phyloP scores from a whole-genome alignment of 345 rosid species.

The Salix koriyanagi region DNA sequence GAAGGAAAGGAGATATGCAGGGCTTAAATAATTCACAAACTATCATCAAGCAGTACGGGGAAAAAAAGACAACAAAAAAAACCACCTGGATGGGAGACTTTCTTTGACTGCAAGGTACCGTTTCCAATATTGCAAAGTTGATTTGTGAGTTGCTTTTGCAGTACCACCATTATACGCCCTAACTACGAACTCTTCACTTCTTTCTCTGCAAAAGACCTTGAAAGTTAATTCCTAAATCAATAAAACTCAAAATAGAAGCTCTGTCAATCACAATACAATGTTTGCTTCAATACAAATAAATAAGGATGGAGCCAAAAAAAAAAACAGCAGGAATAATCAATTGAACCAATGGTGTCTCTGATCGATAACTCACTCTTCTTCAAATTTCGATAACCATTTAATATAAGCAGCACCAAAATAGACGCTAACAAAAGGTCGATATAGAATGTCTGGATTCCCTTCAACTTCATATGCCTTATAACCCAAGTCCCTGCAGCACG shows the following conservation, averaged over 20 bases:
- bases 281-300: background rate
- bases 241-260: background rate
- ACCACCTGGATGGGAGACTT: slow-evolving; percentile 62
- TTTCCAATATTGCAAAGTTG: slow-evolving; percentile 82
- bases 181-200: slow-evolving; percentile 84
- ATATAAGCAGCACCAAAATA: slow-evolving; percentile 92
- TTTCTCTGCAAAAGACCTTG: slow-evolving; percentile 46
- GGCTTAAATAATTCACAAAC: background rate
- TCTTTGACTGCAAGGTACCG: slow-evolving; percentile 77
- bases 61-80: background rate
- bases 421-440: slow-evolving; percentile 70
- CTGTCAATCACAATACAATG: slow-evolving; percentile 1
- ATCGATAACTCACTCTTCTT: slow-evolving; percentile 46
- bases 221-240: slow-evolving; percentile 10
- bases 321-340: background rate
- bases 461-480: slow-evolving; percentile 50
- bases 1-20: background rate
- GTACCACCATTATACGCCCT: slow-evolving; percentile 81
- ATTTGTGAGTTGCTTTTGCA: slow-evolving; percentile 75
- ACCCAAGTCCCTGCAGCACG: slow-evolving; percentile 57
- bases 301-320: background rate
- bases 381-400: slow-evolving; percentile 68
- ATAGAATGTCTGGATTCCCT: slow-evolving; percentile 60
- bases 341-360: background rate
- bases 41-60: background rate